Evolutionary conservation across 257 asterid genomes (phyloP).

Genomic region (Solanum raphanifolium): DNA sequence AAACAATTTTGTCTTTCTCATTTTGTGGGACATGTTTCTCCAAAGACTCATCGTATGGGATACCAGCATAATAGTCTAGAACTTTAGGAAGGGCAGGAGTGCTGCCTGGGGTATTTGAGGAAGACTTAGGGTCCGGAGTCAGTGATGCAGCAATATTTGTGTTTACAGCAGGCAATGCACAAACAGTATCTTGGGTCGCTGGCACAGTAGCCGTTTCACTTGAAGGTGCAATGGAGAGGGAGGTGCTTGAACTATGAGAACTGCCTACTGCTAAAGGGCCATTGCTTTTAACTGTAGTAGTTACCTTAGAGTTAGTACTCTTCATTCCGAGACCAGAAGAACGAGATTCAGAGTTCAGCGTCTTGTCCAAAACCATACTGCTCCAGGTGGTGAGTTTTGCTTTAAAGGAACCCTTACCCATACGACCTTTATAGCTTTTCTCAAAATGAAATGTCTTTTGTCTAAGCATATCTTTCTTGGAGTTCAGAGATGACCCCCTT

Average conservation of each 20-base stretch:
- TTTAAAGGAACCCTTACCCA: conserved; percentile 57
- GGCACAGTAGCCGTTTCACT: neutral
- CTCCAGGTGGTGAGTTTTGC: conserved; percentile 64
- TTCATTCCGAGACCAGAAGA: conserved; percentile 27
- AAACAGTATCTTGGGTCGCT: conserved; percentile 21
- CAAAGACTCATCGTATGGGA: conserved; percentile 40
- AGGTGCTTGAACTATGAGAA: conserved; percentile 10
- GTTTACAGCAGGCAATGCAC: conserved; percentile 26
- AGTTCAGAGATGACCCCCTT: conserved; percentile 29
- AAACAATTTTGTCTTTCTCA: conserved; percentile 38
- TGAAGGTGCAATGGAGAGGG: conserved; percentile 11
- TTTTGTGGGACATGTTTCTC: conserved; percentile 36
- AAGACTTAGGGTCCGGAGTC: conserved; percentile 4
- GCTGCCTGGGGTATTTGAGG: conserved; percentile 6
- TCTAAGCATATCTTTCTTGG: conserved; percentile 55
- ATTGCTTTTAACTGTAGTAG: conserved; percentile 15
- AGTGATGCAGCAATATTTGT: conserved; percentile 15
- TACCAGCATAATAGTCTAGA: conserved; percentile 32
- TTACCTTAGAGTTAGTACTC: conserved; percentile 26
- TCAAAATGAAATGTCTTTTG: conserved; percentile 59
- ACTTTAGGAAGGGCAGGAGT: conserved; percentile 13
- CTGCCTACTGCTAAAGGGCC: conserved; percentile 16
- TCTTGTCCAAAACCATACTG: conserved; percentile 55
- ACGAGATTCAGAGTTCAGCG: conserved; percentile 32
- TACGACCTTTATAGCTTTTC: conserved; percentile 53